These are phyloP conservation scores for Globisporangium sylvaticum DNA, from an alignment of 352 stramenopile genomes.

Conservation along the genomic window DNA sequence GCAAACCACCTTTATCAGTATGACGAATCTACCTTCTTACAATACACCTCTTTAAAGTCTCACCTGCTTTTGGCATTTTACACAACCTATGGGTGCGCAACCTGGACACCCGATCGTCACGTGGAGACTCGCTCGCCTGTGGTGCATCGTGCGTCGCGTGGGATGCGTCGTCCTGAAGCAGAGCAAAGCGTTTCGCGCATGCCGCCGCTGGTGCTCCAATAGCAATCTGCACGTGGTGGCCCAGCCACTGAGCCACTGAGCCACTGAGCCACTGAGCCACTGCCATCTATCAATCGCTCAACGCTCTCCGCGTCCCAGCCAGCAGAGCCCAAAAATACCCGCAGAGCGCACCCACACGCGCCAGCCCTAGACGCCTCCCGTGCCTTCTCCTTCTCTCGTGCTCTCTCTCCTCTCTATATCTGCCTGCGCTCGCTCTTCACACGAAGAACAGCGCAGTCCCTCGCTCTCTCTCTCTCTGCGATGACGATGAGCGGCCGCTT, in stretches of 20 bases:
- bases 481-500: constrained; percentile 9
- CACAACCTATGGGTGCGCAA: not conserved
- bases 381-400: not conserved
- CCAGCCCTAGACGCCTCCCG: not conserved
- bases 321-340: constrained; percentile 6
- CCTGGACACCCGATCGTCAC: not conserved
- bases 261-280: not conserved
- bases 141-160: not conserved
- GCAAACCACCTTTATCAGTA: not conserved
- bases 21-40: not conserved
- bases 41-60: not conserved
- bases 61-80: not conserved
- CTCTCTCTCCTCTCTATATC: not conserved
- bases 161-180: not conserved
- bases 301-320: not conserved
- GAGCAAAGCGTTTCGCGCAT: not conserved
- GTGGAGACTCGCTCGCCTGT: not conserved
- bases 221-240: not conserved
- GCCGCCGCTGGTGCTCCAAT: not conserved
- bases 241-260: not conserved
- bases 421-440: not conserved
- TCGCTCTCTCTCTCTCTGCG: not conserved
- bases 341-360: not conserved
- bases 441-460: not conserved
- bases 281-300: not conserved